Conservation (phyloP, 2,329 filamentous ascomycete genomes). For the Chaetomium globosum region DNA sequence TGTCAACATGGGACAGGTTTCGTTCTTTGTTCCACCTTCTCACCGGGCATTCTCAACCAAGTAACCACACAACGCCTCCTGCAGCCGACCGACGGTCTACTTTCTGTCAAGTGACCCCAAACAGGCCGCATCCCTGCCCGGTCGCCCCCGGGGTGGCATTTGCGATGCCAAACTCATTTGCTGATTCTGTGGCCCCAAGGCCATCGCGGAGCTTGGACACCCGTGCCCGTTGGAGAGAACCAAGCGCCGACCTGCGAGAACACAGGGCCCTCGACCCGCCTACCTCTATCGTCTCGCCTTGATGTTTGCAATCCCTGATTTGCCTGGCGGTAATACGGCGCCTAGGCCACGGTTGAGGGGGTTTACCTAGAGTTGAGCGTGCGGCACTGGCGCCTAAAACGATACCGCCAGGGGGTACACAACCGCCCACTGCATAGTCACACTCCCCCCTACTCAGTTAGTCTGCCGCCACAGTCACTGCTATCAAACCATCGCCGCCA, state of each 20-base stretch:
- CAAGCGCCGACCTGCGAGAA: constrained; percentile 41
- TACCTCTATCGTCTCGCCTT: constrained; percentile 8
- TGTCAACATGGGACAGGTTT: constrained; percentile 42
- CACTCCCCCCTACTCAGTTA: constrained; percentile 23
- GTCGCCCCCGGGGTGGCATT: constrained; percentile 45
- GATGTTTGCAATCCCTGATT: constrained; percentile 3
- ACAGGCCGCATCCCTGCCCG: constrained; percentile 49
- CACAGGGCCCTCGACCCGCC: constrained; percentile 39
- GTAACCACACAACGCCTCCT: constrained; percentile 50
- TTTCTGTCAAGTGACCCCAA: constrained; percentile 47
- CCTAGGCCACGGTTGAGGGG: constrained; percentile 13
- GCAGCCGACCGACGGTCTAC: constrained; percentile 51
- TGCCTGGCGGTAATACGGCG: constrained; percentile 27
- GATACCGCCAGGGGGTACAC: constrained; percentile 13
- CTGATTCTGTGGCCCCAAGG: constrained; percentile 41
- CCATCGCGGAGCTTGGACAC: constrained; percentile 47
- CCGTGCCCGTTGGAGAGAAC: constrained; percentile 41
- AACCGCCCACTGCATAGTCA: constrained; percentile 18
- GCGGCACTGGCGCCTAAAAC: constrained; percentile 22
- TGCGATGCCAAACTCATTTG: constrained; percentile 49
- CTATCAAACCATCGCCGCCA: constrained; percentile 15
- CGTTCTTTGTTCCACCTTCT: constrained; percentile 52
- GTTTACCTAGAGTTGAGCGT: constrained; percentile 11
- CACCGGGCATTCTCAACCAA: constrained; percentile 44
- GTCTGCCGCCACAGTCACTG: constrained; percentile 22